Percentiles rank a stretch among this genome's conserved stretches.
These are phyloP conservation scores for Zancudomyces culisetae DNA, from an alignment of 371 early-diverging fungal species.

Conservation along the genomic window DNA sequence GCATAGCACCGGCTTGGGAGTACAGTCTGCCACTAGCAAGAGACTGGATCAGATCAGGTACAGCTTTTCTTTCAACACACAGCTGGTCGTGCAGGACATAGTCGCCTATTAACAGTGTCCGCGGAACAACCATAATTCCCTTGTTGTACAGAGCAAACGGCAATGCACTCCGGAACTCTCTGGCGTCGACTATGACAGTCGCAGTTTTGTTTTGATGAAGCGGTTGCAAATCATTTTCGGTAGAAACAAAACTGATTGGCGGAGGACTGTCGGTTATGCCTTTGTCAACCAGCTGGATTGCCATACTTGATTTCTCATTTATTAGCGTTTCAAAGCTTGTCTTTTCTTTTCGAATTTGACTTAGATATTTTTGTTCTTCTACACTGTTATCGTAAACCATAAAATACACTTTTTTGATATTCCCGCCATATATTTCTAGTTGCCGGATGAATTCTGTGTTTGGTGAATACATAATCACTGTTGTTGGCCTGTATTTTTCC, in stretches of 20 bases:
- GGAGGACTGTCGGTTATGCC: background rate
- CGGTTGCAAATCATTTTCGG: background rate
- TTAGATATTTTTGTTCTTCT: conserved; percentile 87
- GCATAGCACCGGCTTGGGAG: conserved; percentile 84
- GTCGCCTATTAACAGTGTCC: conserved; percentile 87
- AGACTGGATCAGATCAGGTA: conserved; percentile 73
- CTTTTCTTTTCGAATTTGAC: conserved; percentile 70
- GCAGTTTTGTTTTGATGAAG: conserved; percentile 12
- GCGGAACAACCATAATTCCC: conserved; percentile 55
- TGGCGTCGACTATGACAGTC: conserved; percentile 77
- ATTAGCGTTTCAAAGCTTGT: conserved; percentile 87
- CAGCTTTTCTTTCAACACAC: conserved; percentile 87
- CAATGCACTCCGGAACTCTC: conserved; percentile 85
- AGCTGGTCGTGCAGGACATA: conserved; percentile 75
- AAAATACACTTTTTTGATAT: conserved; percentile 61
- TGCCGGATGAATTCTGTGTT: conserved; percentile 69
- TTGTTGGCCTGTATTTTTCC: conserved; percentile 48
- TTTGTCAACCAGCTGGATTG: background rate
- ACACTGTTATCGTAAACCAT: conserved; percentile 81
- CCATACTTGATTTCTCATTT: conserved; percentile 51
- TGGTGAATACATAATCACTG: conserved; percentile 79
- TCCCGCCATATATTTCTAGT: conserved; percentile 43
- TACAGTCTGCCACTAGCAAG: conserved; percentile 77
- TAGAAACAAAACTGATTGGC: background rate
- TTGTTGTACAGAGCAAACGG: conserved; percentile 57